These are phyloP conservation scores for Cytospora schulzeri DNA, from an alignment of 2,329 filamentous ascomycete genomes.

Conservation along the genomic window DNA sequence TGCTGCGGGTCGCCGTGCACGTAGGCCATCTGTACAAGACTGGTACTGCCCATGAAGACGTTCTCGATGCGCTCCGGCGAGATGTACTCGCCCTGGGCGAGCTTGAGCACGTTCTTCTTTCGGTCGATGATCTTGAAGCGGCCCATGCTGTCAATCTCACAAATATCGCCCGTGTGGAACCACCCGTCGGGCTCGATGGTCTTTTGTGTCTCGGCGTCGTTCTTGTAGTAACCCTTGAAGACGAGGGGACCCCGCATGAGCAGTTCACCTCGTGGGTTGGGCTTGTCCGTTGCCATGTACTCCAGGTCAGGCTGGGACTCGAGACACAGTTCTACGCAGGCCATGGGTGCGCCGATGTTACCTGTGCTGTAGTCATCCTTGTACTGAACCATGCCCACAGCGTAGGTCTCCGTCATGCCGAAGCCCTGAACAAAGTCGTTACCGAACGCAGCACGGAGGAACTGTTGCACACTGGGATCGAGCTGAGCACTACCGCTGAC, in stretches of 20 bases:
- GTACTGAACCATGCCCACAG: constrained; percentile 70
- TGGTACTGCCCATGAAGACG: constrained; percentile 81
- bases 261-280: constrained; percentile 86
- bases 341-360: constrained; percentile 76
- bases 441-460: constrained; percentile 81
- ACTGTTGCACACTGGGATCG: constrained; percentile 84
- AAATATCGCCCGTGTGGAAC: constrained; percentile 97
- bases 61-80: constrained; percentile 97
- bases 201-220: constrained; percentile 83
- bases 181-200: constrained; percentile 84
- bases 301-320: constrained; percentile 92
- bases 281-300: constrained; percentile 85
- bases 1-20: constrained; percentile 89
- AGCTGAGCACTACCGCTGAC: constrained; percentile 89
- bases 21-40: constrained; percentile 77
- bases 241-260: constrained; percentile 78
- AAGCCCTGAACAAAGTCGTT: constrained; percentile 85
- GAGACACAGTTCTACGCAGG: constrained; percentile 74
- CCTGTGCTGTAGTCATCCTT: constrained; percentile 72
- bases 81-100: constrained; percentile 96
- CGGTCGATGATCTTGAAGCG: constrained; percentile 94
- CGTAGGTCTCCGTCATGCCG: constrained; percentile 92
- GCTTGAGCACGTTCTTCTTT: constrained; percentile 98
- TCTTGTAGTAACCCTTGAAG: constrained; percentile 89
- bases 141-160: constrained; percentile 78